Evolutionary conservation across 2,329 filamentous ascomycete species (phyloP), one percentile per base, ranked within the genome.

Genomic region (Ramularia endophylla): DNA sequence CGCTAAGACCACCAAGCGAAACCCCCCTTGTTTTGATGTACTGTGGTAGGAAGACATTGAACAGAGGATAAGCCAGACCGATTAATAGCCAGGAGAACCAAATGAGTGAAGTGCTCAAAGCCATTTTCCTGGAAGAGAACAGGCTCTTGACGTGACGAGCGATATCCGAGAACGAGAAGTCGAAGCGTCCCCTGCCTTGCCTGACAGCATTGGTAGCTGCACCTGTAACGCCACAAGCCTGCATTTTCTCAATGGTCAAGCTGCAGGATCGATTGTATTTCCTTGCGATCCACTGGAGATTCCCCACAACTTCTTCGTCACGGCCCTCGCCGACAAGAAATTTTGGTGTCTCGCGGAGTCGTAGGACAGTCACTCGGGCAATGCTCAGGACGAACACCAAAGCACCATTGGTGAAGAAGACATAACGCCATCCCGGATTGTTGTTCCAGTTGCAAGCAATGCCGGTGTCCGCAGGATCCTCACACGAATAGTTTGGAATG

Each of bases 11-110:
- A 3, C 73, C 73, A 20, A 80, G 73, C 2, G 65, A 54, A 1
- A 77, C 77, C 28, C 82, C 82, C 12, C 78, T 75, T 27, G 70
- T 72, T 6, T 62, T 61, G 11, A 87, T 71, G 54, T 87, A 87
- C 1, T 65, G 67, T 1, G 78, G 78, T 2, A 87, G 65, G 59
- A 87, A 88, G 39, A 86, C 82, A 50, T 85, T 83, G 62, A 84
- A 88, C 0, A 88, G 68, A 0, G 84, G 83, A 52, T 87, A 87
- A 0, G 80, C 82, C 0, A 87, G 70, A 5, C 51, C 51, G n/a
- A 52, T 53, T 16, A 55, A 43, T 11, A 49, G 37, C 83, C 83
- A 87, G 0, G 77, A 81, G 5, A 83, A 56, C 76, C 80, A 85
- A 47, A 87, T 78, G 44, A 87, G 63, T 0, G 65, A 47, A 0